Percentiles rank a stretch among this genome's conserved stretches.
These are phyloP conservation scores for Ogataea haglerorum DNA, from an alignment of 805 yeast species.

Conservation along the genomic window DNA sequence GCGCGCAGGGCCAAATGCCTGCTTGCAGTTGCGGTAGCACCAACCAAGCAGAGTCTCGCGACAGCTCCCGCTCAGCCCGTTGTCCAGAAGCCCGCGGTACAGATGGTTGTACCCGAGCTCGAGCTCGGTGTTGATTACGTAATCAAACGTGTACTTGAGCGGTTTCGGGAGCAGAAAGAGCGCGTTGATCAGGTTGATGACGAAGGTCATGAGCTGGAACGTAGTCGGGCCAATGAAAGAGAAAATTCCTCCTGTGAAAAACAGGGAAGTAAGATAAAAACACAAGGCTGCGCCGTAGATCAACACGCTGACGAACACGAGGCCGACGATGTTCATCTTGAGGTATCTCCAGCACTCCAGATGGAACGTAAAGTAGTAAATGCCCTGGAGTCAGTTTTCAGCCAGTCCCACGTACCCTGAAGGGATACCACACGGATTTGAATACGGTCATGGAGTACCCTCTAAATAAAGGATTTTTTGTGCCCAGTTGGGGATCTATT, in stretches of 20 bases:
- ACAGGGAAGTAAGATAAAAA: conserved; percentile 15
- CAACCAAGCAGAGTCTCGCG: conserved; percentile 29
- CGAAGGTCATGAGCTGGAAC: conserved; percentile 30
- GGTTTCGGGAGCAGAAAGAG: conserved; percentile 32
- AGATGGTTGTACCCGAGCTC: conserved; percentile 21
- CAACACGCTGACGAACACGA: conserved; percentile 17
- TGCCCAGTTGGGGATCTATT: not conserved
- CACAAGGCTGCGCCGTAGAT: conserved; percentile 20
- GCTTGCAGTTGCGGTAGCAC: conserved; percentile 16
- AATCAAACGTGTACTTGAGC: conserved; percentile 31
- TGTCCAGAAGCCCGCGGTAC: conserved; percentile 25
- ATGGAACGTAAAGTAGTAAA: conserved; percentile 23
- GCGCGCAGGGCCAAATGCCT: conserved; percentile 36
- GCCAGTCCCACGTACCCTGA: conserved; percentile 12
- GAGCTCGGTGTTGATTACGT: conserved; percentile 24
- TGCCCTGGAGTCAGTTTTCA: conserved; percentile 20
- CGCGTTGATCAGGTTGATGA: conserved; percentile 30
- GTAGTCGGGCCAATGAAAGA: conserved; percentile 25
- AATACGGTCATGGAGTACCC: conserved; percentile 11
- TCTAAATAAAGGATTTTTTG: conserved; percentile 1
- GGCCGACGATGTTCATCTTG: conserved; percentile 21
- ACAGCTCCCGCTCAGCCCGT: conserved; percentile 22
- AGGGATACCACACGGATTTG: conserved; percentile 14
- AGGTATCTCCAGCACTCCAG: conserved; percentile 27
- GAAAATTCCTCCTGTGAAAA: conserved; percentile 25